Evolutionary conservation across 2,329 filamentous ascomycete genomes (phyloP).

Genomic region (Arthrobotrys musiformis): DNA sequence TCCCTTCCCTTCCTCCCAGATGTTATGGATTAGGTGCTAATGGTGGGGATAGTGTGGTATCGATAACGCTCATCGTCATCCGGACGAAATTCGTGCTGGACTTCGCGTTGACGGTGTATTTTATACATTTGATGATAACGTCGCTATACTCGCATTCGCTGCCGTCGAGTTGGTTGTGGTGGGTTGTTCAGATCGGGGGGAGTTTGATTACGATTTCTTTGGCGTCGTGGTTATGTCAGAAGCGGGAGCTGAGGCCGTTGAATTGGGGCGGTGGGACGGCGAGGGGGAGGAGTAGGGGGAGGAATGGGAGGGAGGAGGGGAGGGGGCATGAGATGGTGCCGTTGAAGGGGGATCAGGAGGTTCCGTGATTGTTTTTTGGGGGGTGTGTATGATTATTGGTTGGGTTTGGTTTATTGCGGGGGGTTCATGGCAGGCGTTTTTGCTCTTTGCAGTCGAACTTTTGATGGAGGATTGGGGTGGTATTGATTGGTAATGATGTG

Average conservation of each 20-base stretch:
- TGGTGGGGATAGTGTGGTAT: conserved; percentile 75
- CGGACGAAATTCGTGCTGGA: conserved; percentile 95
- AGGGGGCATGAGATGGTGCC: conserved; percentile 51
- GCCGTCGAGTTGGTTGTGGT: conserved; percentile 86
- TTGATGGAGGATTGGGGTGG: not conserved
- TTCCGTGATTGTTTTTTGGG: conserved; percentile 9
- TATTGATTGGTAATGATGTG: not conserved
- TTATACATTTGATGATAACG: conserved; percentile 80
- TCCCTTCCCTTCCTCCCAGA: not conserved
- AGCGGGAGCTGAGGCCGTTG: conserved; percentile 88
- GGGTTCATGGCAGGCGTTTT: conserved; percentile 7
- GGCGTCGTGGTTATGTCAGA: conserved; percentile 90
- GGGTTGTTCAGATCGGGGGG: conserved; percentile 74
- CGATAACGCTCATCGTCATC: conserved; percentile 82
- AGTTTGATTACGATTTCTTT: conserved; percentile 74
- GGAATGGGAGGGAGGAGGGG: not conserved
- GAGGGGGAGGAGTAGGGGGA: not conserved
- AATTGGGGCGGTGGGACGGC: conserved; percentile 65
- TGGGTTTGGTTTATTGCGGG: not conserved
- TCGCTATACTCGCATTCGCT: conserved; percentile 80
- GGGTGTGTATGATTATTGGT: not conserved
- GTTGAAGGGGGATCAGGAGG: conserved; percentile 37
- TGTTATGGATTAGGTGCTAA: too few relatives aligned
- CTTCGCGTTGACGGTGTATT: conserved; percentile 89
- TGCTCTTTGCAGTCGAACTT: not conserved